Conservation (phyloP, 768 basidiomycete genomes). For the Pseudohyphozyma bogoriensis region DNA sequence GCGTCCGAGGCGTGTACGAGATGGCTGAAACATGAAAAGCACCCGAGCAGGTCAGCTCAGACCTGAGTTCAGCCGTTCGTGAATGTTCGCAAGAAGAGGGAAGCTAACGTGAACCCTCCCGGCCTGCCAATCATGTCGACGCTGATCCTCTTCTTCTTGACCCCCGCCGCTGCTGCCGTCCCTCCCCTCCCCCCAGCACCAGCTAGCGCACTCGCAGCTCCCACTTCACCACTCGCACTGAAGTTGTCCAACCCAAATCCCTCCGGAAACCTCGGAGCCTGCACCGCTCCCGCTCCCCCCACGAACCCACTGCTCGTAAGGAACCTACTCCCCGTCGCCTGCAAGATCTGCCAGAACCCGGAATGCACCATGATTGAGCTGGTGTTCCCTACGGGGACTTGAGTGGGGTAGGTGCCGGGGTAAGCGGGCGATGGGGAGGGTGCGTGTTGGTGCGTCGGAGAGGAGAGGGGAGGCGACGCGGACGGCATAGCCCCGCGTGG, state of each 20-base stretch:
- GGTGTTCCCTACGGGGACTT: not conserved
- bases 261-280: not conserved
- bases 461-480: not conserved
- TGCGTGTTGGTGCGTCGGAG: not conserved
- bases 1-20: constrained; percentile 83
- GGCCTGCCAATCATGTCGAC: constrained; percentile 84
- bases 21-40: constrained; percentile 53
- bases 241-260: not conserved
- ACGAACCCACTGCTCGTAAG: constrained; percentile 7
- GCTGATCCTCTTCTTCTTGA: constrained; percentile 48
- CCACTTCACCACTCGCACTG: not conserved
- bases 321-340: constrained; percentile 11
- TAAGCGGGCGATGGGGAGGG: not conserved
- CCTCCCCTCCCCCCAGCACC: not conserved
- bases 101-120: constrained; percentile 65
- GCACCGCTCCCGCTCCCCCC: not conserved
- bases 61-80: not conserved
- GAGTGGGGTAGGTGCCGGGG: not conserved
- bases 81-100: not conserved
- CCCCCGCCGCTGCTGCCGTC: not conserved
- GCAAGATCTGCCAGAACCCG: constrained; percentile 23
- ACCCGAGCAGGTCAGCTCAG: not conserved
- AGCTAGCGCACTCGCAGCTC: not conserved
- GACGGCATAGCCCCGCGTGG: not conserved
- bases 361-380: not conserved